These are phyloP conservation scores for Bremia lactucae DNA, from an alignment of 352 stramenopile genomes.

Conservation along the genomic window DNA sequence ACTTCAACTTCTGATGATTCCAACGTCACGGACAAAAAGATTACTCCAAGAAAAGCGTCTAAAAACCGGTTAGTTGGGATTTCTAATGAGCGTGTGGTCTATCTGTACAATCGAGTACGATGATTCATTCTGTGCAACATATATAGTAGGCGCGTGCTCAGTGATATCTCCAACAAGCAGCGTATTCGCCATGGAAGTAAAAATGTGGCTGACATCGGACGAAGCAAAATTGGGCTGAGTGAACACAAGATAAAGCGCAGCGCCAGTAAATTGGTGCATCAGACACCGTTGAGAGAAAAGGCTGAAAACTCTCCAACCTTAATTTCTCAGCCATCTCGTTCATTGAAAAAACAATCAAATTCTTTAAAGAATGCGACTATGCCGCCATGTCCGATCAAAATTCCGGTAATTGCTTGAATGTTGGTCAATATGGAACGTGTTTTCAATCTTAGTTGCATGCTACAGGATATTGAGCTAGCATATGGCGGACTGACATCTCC, in stretches of 20 bases:
- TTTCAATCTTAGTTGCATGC: too few relatives aligned
- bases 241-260: slow-evolving; percentile 16
- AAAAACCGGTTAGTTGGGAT: slow-evolving; percentile 31
- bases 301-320: not conserved
- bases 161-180: slow-evolving; percentile 75
- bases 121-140: not conserved
- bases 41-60: slow-evolving; percentile 15
- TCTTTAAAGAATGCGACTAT: slow-evolving; percentile 7
- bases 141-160: slow-evolving; percentile 41
- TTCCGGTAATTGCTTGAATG: slow-evolving; percentile 24
- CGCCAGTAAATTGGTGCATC: slow-evolving; percentile 12
- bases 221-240: slow-evolving; percentile 20
- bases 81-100: not conserved
- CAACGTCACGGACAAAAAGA: slow-evolving; percentile 27
- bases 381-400: slow-evolving; percentile 14
- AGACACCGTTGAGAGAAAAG: slow-evolving; percentile 13
- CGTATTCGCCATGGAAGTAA: slow-evolving; percentile 18
- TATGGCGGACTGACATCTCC: slow-evolving; percentile 50
- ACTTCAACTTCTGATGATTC: slow-evolving; percentile 33
- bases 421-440: too few relatives aligned
- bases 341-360: slow-evolving; percentile 5
- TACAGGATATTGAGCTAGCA: slow-evolving; percentile 58
- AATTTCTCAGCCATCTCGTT: slow-evolving; percentile 3
- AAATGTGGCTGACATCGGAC: not conserved
- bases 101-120: not conserved